A percentile compares a stretch with the other conserved stretches of the same genome.
phyloP scores from a whole-genome alignment of 371 early-diverging fungal genomes.

The Capniomyces stellatus region DNA sequence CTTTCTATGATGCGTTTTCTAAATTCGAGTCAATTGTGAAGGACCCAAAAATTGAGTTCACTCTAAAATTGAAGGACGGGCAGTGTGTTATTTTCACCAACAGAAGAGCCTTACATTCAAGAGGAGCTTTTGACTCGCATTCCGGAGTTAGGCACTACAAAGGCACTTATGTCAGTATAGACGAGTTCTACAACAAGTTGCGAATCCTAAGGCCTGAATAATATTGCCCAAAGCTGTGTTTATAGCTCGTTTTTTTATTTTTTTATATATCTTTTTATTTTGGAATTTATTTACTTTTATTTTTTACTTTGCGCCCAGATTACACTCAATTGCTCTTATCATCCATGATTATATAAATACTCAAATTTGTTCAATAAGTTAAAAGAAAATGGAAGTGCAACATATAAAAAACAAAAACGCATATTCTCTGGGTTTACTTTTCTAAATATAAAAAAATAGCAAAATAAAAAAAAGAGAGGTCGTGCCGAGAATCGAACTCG shows the following conservation, averaged over 20 bases:
- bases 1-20: conserved; percentile 51
- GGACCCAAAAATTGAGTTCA: conserved; percentile 32
- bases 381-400: no score
- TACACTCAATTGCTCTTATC: no score
- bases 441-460: conserved; percentile 15
- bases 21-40: conserved; percentile 43
- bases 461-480: not conserved
- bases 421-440: no score
- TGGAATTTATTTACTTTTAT: no score
- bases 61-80: conserved; percentile 49
- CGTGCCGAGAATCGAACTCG: conserved; percentile 6
- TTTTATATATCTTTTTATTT: no score
- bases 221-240: no score
- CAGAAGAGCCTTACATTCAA: conserved; percentile 65
- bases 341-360: no score
- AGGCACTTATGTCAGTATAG: not conserved
- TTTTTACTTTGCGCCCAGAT: no score
- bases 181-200: not conserved
- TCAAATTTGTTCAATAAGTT: no score
- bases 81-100: conserved; percentile 66
- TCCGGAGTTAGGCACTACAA: not conserved
- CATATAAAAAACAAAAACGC: no score
- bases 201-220: no score
- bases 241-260: no score
- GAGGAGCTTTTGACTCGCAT: conserved; percentile 50